These are phyloP conservation scores for Nephelium lappaceum DNA, from an alignment of 345 rosid genomes.

Conservation along the genomic window DNA sequence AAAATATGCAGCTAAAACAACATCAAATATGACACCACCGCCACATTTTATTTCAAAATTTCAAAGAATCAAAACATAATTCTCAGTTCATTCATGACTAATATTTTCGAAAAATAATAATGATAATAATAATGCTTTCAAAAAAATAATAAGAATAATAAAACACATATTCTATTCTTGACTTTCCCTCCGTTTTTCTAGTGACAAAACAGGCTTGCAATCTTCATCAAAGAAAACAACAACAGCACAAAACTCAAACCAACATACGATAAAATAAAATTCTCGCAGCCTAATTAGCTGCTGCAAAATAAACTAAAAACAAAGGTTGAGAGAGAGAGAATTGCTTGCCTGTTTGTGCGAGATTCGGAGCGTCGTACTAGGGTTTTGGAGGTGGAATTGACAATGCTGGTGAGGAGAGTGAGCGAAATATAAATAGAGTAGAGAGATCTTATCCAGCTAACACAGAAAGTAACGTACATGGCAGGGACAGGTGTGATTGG, in stretches of 20 bases:
- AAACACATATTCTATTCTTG: not conserved
- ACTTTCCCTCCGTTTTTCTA: not conserved
- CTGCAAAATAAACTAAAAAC: too few relatives aligned
- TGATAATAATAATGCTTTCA: too few relatives aligned
- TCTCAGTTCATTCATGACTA: not conserved
- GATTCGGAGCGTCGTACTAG: slow-evolving; percentile 18
- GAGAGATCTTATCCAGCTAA: slow-evolving; percentile 24
- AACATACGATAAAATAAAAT: not conserved
- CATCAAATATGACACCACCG: not conserved
- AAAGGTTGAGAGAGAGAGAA: not conserved
- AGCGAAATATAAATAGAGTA: slow-evolving; percentile 19
- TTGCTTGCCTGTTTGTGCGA: slow-evolving; percentile 24
- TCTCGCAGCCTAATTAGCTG: not conserved
- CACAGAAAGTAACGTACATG: slow-evolving; percentile 33
- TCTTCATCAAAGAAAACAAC: not conserved
- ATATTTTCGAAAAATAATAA: not conserved
- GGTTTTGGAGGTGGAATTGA: slow-evolving; percentile 31
- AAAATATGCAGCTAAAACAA: not conserved
- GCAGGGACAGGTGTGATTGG: slow-evolving; percentile 23
- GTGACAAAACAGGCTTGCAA: not conserved
- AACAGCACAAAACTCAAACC: not conserved
- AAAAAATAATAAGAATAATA: not conserved
- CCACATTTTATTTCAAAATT: not conserved
- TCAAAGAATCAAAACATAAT: slow-evolving; percentile 24
- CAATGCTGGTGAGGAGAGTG: slow-evolving; percentile 31